Percentiles rank a stretch among this genome's conserved stretches.
These are phyloP conservation scores for Pinus tabuliformis DNA, from an alignment of 75 land plant genomes.

Conservation along the genomic window DNA sequence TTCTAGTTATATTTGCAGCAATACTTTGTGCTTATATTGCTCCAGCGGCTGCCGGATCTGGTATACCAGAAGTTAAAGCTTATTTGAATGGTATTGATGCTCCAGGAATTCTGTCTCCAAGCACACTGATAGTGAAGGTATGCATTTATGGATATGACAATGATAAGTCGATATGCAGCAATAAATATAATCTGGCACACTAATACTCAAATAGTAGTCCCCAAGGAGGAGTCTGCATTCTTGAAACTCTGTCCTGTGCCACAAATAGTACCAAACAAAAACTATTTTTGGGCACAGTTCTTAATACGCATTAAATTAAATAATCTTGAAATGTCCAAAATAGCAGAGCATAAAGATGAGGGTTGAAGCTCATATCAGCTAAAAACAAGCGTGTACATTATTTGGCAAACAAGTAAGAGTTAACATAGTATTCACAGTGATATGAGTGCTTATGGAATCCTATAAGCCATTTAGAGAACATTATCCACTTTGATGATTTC, in stretches of 20 bases:
- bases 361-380: constrained; percentile 8
- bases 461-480: too few relatives aligned
- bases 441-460: too few relatives aligned
- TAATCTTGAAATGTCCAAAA: too few relatives aligned
- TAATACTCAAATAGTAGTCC: background rate
- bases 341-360: too few relatives aligned
- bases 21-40: constrained; percentile 52
- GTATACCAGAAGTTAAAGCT: constrained; percentile 86
- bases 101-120: constrained; percentile 61
- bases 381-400: too few relatives aligned
- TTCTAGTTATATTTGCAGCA: constrained; percentile 39
- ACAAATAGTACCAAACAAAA: too few relatives aligned
- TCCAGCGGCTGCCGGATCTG: constrained; percentile 79
- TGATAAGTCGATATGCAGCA: background rate
- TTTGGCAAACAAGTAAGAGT: too few relatives aligned
- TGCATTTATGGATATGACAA: background rate
- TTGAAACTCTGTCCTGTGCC: background rate
- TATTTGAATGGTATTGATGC: constrained; percentile 73
- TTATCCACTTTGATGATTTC: too few relatives aligned
- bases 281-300: too few relatives aligned
- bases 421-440: too few relatives aligned
- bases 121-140: constrained; percentile 77
- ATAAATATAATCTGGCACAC: background rate
- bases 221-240: background rate
- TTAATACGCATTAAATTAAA: too few relatives aligned